A percentile compares a stretch with the other conserved stretches of the same genome.
phyloP scores from a whole-genome alignment of 169 alveolate species.

The Plasmodium relictum region DNA sequence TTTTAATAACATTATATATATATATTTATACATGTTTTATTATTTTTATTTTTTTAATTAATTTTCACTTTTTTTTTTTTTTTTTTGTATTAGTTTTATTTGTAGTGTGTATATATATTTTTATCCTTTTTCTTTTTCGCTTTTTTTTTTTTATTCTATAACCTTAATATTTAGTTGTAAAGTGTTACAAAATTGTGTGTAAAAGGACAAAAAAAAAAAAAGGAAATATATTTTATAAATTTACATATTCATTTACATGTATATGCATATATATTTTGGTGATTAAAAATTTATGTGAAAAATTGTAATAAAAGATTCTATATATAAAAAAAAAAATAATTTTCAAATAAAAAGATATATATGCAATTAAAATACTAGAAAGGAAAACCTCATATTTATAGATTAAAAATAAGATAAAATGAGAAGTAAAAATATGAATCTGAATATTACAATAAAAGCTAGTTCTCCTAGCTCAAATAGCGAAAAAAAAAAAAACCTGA shows the following conservation, averaged over 20 bases:
- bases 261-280: background rate
- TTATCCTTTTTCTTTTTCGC: background rate
- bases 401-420: background rate
- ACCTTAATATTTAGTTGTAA: background rate
- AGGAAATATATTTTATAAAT: background rate
- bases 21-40: too few relatives aligned
- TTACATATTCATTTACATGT: background rate
- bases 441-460: slow-evolving; percentile 35
- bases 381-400: background rate
- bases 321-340: too few relatives aligned
- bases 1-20: too few relatives aligned
- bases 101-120: background rate
- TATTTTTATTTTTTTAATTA: too few relatives aligned
- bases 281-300: too few relatives aligned
- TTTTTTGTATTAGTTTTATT: too few relatives aligned
- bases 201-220: background rate
- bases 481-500: slow-evolving; percentile 9
- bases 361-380: too few relatives aligned
- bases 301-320: too few relatives aligned
- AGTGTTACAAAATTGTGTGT: background rate
- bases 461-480: slow-evolving; percentile 19
- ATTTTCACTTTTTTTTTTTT: too few relatives aligned
- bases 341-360: background rate
- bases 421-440: slow-evolving; percentile 24
- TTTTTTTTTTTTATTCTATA: background rate